Evolutionary conservation across 805 yeast genomes (phyloP), one percentile per base, ranked within the genome.

Genomic region (Candida endomychidarum): DNA sequence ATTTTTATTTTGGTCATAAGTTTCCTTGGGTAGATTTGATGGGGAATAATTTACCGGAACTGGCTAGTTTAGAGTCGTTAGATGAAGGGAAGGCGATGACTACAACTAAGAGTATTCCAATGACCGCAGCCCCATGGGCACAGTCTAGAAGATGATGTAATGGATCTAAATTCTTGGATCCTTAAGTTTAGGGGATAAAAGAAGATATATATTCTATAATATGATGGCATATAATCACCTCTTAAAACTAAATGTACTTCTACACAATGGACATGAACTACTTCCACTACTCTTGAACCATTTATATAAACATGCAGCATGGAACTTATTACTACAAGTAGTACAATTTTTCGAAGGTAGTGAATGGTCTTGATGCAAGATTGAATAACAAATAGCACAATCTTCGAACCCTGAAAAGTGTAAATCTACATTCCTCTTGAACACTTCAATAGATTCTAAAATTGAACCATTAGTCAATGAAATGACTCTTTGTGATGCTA

Each of bases 241-340:
- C 25, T 32, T 65, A 51, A 77, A 77, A 47, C 71, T 74, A 53
- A 81, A 81, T 1, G 78, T 61, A 12, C 81, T 64, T 55, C 99
- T 83, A 66, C 99, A 93, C 56, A 93, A 69, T 27, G 99, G 99
- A 67, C 99, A 93, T 2, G 96, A 84, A 49, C 87, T 86, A 40
- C 86, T 77, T 28, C 93, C 95, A 10, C 96, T 86, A 50, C 96
- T 89, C 67, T 87, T 86, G 66, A 93, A 93, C 99, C 99, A 93
- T 59, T 90, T 86, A 72, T 88, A 90, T 30, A 93, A 69, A 72
- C 99, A 93, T 3, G 93, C 96, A 6, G 96, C 82, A 61, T 93
- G 99, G 72, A 90, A 93, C 58, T 85, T 87, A 70, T 93, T 91
- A 55, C 80, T 80, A 73, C 99, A 93, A 0, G 96, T 89, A 11